phyloP scores from a whole-genome alignment of 345 rosid genomes.

The Arabis alpina region DNA sequence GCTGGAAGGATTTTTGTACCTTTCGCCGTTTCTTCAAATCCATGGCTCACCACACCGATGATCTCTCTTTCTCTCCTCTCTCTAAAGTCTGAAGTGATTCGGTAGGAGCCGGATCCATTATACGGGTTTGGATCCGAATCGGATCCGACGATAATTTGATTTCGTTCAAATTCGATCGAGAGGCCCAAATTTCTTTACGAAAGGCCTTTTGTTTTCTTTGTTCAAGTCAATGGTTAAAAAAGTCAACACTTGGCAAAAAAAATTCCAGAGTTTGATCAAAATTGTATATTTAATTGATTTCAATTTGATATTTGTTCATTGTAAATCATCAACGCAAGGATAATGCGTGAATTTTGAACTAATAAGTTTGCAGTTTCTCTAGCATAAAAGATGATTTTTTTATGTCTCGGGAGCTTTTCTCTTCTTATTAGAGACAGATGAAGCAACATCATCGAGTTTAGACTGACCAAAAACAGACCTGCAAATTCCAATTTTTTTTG shows the following conservation, averaged over 20 bases:
- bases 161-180: too few species aligned
- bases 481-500: constrained; percentile 30
- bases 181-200: constrained; percentile 1
- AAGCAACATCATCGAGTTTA: constrained; percentile 55
- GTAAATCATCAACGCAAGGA: constrained; percentile 12
- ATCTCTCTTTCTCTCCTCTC: neutral
- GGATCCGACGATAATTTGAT: neutral
- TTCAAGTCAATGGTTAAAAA: neutral
- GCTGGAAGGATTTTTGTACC: constrained; percentile 42
- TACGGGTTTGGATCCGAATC: constrained; percentile 22
- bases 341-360: neutral
- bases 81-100: neutral
- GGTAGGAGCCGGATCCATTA: constrained; percentile 23
- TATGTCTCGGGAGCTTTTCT: constrained; percentile 71
- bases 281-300: constrained; percentile 12
- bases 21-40: constrained; percentile 53
- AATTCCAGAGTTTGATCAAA: constrained; percentile 16
- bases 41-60: constrained; percentile 42
- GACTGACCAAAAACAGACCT: constrained; percentile 79
- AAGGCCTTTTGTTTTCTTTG: constrained; percentile 14
- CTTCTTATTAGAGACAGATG: constrained; percentile 60
- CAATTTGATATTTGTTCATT: neutral
- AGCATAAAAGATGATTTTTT: constrained; percentile 11
- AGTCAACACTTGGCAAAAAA: too few species aligned
- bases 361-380: constrained; percentile 3